phyloP scores from a whole-genome alignment of 1,139 yeast species.

The Diutina siamensis region DNA sequence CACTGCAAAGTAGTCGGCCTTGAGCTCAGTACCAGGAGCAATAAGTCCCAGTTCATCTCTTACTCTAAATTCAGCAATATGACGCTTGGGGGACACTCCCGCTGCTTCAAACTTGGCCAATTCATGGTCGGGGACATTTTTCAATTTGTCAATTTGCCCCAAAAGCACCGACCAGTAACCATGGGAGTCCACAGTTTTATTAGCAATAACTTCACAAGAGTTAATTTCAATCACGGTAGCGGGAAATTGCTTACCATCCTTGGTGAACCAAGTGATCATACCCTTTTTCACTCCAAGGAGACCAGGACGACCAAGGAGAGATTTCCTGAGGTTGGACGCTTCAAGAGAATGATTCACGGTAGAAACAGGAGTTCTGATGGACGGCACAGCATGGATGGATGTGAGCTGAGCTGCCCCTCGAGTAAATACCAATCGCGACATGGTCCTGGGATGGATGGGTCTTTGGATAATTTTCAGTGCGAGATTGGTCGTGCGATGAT shows the following conservation, averaged over 20 bases:
- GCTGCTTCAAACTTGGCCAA: constrained; percentile 73
- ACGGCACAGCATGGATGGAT: constrained; percentile 43
- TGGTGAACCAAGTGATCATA: constrained; percentile 75
- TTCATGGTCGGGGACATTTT: constrained; percentile 46
- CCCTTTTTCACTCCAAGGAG: constrained; percentile 76
- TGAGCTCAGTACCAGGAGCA: constrained; percentile 67
- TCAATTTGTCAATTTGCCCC: constrained; percentile 69
- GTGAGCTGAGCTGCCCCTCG: constrained; percentile 40
- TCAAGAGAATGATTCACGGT: constrained; percentile 43
- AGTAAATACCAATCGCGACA: constrained; percentile 9
- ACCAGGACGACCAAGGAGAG: constrained; percentile 71
- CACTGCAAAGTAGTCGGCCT: constrained; percentile 70
- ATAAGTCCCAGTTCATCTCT: constrained; percentile 53
- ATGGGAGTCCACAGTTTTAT: constrained; percentile 54
- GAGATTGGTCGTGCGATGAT: background rate
- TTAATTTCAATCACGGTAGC: constrained; percentile 84
- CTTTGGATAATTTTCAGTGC: background rate
- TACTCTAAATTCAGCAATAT: constrained; percentile 69
- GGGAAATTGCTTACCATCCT: constrained; percentile 56
- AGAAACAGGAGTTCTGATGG: constrained; percentile 30
- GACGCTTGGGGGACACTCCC: constrained; percentile 72
- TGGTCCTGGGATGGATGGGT: background rate
- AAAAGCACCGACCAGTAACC: constrained; percentile 83
- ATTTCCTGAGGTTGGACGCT: constrained; percentile 49
- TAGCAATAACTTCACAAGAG: constrained; percentile 73